These are phyloP conservation scores for Taphrina sp. DNA, from an alignment of 1,139 yeast genomes.

Conservation along the genomic window DNA sequence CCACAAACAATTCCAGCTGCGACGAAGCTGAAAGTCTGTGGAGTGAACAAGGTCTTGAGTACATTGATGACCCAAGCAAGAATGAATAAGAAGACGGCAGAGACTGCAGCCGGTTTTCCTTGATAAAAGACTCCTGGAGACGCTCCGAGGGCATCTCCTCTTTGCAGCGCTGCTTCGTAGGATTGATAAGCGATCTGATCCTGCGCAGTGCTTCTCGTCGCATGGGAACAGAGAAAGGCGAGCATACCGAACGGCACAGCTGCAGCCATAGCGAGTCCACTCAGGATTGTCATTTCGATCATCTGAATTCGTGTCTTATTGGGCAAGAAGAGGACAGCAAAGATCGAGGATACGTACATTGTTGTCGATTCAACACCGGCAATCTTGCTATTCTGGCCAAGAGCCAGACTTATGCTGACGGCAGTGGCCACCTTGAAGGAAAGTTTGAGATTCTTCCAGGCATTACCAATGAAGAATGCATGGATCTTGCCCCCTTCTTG, in stretches of 20 bases:
- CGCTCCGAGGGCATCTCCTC: constrained; percentile 1
- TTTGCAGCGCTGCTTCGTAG: constrained; percentile 1
- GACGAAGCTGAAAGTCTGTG: constrained; percentile 11
- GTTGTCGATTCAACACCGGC: constrained; percentile 7
- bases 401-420: constrained; percentile 4
- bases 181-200: neutral
- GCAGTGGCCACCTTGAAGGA: constrained; percentile 16
- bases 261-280: constrained; percentile 4
- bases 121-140: constrained; percentile 19
- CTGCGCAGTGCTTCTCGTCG: constrained; percentile 7
- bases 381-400: constrained; percentile 9
- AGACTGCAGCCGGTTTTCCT: constrained; percentile 23
- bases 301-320: constrained; percentile 15
- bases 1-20: constrained; percentile 17
- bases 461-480: constrained; percentile 3
- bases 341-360: constrained; percentile 16
- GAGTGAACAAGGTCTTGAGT: constrained; percentile 15
- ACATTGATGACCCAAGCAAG: constrained; percentile 26
- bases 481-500: constrained; percentile 2
- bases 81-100: constrained; percentile 22
- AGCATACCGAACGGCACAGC: constrained; percentile 18
- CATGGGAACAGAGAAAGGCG: constrained; percentile 19
- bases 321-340: constrained; percentile 8
- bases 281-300: constrained; percentile 10
- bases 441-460: constrained; percentile 11